These are phyloP conservation scores for Pichia norvegensis DNA, from an alignment of 1,139 yeast genomes.

Conservation along the genomic window DNA sequence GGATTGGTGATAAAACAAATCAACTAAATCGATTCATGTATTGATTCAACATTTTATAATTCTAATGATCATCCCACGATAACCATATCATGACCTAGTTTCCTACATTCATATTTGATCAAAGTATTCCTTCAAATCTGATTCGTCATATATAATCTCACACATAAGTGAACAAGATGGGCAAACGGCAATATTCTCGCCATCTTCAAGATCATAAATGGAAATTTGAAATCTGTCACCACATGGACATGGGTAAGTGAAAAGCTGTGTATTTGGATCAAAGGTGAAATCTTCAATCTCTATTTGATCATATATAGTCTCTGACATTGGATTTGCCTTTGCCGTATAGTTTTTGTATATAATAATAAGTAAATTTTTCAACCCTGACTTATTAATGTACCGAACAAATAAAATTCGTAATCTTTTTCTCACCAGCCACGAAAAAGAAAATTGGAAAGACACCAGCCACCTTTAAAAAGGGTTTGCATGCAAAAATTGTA, in stretches of 20 bases:
- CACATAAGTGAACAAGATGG: conserved; percentile 95
- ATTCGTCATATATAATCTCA: conserved; percentile 73
- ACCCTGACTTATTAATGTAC: too few species aligned
- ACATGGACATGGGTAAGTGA: conserved; percentile 97
- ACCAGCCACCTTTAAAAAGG: neutral
- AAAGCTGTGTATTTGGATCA: conserved; percentile 70
- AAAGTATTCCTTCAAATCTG: conserved; percentile 39
- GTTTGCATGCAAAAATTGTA: neutral
- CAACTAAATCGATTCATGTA: neutral
- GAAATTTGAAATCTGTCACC: conserved; percentile 89
- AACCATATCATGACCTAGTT: neutral
- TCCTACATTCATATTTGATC: conserved; percentile 20
- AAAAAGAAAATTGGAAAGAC: too few species aligned
- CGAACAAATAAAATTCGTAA: neutral
- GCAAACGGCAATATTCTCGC: conserved; percentile 91
- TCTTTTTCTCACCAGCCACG: neutral
- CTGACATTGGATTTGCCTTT: conserved; percentile 6
- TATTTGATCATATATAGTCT: conserved; percentile 71
- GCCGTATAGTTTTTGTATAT: too few species aligned
- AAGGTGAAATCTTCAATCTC: conserved; percentile 96
- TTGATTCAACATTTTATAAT: neutral
- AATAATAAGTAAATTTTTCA: neutral
- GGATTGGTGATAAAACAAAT: neutral
- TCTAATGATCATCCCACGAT: neutral
- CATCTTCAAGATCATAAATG: conserved; percentile 80